Conservation (phyloP, 305 asterid genomes). For the Nicotiana rustica region DNA sequence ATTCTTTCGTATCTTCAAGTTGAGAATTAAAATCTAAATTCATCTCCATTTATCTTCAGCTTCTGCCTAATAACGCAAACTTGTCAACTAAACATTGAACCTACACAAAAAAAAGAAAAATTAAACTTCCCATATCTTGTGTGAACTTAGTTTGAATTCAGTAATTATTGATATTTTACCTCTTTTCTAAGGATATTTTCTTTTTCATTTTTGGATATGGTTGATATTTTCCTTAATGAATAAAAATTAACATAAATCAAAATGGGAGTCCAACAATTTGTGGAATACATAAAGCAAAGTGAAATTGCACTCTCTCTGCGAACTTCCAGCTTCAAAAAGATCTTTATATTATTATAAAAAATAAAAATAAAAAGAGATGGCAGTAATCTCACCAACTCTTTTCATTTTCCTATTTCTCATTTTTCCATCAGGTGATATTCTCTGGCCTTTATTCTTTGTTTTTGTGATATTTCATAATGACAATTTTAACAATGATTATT, state of each 20-base stretch:
- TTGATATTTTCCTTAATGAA: not conserved
- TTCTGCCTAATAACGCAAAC: not conserved
- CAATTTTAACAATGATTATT: too few species aligned
- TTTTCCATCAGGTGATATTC: not conserved
- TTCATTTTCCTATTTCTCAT: constrained; percentile 5
- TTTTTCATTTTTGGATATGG: not conserved
- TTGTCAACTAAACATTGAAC: not conserved
- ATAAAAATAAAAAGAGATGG: not conserved
- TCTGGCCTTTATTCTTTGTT: not conserved
- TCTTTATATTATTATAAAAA: not conserved
- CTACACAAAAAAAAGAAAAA: too few species aligned
- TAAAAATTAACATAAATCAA: not conserved
- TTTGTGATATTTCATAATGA: not conserved
- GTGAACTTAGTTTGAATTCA: not conserved
- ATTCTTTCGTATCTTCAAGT: not conserved
- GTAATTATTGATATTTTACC: not conserved
- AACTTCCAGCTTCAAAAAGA: not conserved
- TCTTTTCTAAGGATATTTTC: not conserved
- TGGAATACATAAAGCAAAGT: not conserved
- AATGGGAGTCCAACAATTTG: not conserved
- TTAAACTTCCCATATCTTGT: not conserved
- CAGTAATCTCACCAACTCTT: not conserved
- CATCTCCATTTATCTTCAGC: too few species aligned
- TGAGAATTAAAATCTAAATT: not conserved
- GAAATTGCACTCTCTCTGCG: not conserved